Conservation (phyloP, 1,284 basidiomycete species). For the Ceratorhiza oryzae-sativae region DNA sequence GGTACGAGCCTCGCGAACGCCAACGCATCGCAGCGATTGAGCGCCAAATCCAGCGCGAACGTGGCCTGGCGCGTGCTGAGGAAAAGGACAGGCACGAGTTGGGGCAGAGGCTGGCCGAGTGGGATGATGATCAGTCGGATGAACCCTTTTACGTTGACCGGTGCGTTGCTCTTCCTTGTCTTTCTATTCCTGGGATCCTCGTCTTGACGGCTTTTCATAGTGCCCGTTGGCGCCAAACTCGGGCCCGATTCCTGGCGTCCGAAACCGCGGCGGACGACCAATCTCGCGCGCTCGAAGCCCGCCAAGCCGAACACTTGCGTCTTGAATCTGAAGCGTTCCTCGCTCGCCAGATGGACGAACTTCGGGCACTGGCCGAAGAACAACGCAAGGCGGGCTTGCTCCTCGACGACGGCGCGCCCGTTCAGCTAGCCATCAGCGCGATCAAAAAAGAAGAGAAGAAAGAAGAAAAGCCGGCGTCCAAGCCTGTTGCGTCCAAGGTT, state of each 20-base stretch:
- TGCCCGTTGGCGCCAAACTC: constrained; percentile 72
- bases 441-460: constrained; percentile 38
- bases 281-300: constrained; percentile 79
- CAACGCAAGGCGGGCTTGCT: constrained; percentile 87
- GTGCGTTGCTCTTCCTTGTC: constrained; percentile 51
- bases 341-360: constrained; percentile 87
- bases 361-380: constrained; percentile 84
- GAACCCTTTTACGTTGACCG: constrained; percentile 87
- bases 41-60: constrained; percentile 74
- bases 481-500: constrained; percentile 24
- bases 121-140: constrained; percentile 91
- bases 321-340: constrained; percentile 88
- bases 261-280: constrained; percentile 86
- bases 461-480: constrained; percentile 26
- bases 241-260: constrained; percentile 67
- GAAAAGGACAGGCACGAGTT: constrained; percentile 75
- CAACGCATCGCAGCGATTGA: constrained; percentile 76
- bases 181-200: neutral
- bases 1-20: constrained; percentile 82
- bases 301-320: constrained; percentile 81
- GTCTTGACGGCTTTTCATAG: constrained; percentile 51
- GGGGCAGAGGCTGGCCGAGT: constrained; percentile 73
- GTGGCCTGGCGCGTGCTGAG: constrained; percentile 74
- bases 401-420: constrained; percentile 88
- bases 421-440: constrained; percentile 75